Percentiles rank a stretch among this genome's conserved stretches.
phyloP scores from a whole-genome alignment of 2,329 filamentous ascomycete genomes.

The Ilyonectria mors-panacis region DNA sequence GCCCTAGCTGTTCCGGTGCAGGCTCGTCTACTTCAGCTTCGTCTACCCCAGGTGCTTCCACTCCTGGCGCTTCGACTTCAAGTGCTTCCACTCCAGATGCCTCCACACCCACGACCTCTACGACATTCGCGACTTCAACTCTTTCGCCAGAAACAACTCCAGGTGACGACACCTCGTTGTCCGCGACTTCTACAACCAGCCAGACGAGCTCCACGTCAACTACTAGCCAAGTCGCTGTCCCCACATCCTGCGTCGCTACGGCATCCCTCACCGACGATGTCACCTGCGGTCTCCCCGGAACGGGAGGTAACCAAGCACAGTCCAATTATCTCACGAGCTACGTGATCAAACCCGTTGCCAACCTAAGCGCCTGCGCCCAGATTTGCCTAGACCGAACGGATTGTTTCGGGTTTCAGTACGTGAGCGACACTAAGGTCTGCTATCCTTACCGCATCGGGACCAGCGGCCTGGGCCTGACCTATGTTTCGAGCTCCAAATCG shows the following conservation, averaged over 20 bases:
- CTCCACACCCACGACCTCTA: conserved; percentile 3
- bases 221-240: background rate
- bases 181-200: background rate
- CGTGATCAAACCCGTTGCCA: conserved; percentile 37
- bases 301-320: conserved; percentile 35
- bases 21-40: background rate
- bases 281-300: conserved; percentile 36
- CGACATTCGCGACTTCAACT: conserved; percentile 19
- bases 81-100: background rate
- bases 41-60: conserved; percentile 11
- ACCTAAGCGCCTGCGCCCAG: conserved; percentile 30
- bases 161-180: background rate
- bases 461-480: conserved; percentile 28
- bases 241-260: conserved; percentile 26
- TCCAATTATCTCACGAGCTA: conserved; percentile 27
- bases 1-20: conserved; percentile 25
- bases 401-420: conserved; percentile 37
- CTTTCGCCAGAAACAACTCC: background rate
- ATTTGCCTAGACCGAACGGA: conserved; percentile 32
- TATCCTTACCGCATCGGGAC: conserved; percentile 30
- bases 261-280: conserved; percentile 32
- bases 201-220: background rate
- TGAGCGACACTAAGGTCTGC: conserved; percentile 29
- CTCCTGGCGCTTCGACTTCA: background rate
- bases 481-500: conserved; percentile 13